Evolutionary conservation across 2,329 filamentous ascomycete species (phyloP).

Genomic region (Beauveria sp.): DNA sequence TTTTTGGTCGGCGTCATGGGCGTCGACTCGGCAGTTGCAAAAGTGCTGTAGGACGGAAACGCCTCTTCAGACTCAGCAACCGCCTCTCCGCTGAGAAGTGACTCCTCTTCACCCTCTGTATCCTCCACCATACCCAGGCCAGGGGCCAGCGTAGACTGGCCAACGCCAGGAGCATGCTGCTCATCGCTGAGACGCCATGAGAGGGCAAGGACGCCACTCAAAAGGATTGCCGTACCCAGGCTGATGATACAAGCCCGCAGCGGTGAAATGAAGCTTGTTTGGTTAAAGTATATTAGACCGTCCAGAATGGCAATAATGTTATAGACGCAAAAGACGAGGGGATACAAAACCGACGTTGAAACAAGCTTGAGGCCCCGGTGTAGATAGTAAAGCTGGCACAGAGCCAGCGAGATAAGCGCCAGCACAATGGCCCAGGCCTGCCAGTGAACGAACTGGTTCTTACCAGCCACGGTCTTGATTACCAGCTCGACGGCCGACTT

Average conservation of each 20-base stretch:
- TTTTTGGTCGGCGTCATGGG: constrained; percentile 34
- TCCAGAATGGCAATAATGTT: constrained; percentile 98
- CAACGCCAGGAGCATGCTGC: constrained; percentile 51
- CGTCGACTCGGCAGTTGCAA: constrained; percentile 33
- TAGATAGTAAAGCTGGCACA: constrained; percentile 90
- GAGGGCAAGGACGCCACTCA: constrained; percentile 80
- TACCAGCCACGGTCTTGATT: constrained; percentile 73
- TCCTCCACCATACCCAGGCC: constrained; percentile 76
- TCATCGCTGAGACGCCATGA: constrained; percentile 89
- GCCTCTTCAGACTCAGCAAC: constrained; percentile 34
- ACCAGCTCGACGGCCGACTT: constrained; percentile 95
- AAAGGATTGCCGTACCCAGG: constrained; percentile 75
- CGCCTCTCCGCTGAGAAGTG: constrained; percentile 42
- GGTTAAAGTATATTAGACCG: constrained; percentile 92
- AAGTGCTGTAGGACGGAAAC: constrained; percentile 38
- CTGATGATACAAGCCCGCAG: constrained; percentile 75
- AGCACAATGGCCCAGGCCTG: constrained; percentile 89
- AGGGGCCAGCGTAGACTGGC: constrained; percentile 66
- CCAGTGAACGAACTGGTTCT: constrained; percentile 93
- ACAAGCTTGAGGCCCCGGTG: constrained; percentile 90
- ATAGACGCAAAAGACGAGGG: constrained; percentile 96
- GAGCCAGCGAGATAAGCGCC: constrained; percentile 69
- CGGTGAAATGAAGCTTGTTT: constrained; percentile 69
- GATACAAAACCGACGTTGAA: constrained; percentile 92
- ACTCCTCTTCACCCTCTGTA: constrained; percentile 52